These are phyloP conservation scores for Fusarium robinianum DNA, from an alignment of 2,329 filamentous ascomycete genomes.

Conservation along the genomic window DNA sequence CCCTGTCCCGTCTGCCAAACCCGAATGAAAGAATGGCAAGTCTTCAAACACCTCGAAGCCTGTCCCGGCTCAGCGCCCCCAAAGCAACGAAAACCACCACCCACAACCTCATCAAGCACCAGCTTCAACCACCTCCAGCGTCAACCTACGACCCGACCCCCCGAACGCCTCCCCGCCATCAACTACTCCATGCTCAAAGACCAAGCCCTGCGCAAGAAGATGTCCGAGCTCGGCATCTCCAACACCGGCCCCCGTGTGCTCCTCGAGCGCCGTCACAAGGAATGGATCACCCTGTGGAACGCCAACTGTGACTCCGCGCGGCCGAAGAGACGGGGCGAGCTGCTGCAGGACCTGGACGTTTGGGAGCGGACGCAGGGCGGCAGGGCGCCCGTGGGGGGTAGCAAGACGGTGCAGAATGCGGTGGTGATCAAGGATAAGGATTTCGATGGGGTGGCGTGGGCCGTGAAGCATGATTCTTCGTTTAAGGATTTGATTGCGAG, in stretches of 20 bases:
- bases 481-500: slow-evolving; percentile 81
- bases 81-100: slow-evolving; percentile 2
- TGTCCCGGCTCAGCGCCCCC: slow-evolving; percentile 50
- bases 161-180: slow-evolving; percentile 73
- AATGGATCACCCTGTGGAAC: slow-evolving; percentile 97
- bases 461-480: slow-evolving; percentile 69
- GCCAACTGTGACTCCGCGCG: slow-evolving; percentile 87
- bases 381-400: slow-evolving; percentile 50
- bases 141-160: slow-evolving; percentile 46
- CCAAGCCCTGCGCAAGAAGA: slow-evolving; percentile 74
- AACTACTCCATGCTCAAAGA: slow-evolving; percentile 92
- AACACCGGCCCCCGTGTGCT: slow-evolving; percentile 68
- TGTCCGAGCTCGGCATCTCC: slow-evolving; percentile 79
- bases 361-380: slow-evolving; percentile 88
- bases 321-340: slow-evolving; percentile 70
- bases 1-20: slow-evolving; percentile 80
- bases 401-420: slow-evolving; percentile 46
- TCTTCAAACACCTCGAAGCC: slow-evolving; percentile 80
- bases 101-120: slow-evolving; percentile 12
- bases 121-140: slow-evolving; percentile 30
- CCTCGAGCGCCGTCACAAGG: slow-evolving; percentile 79
- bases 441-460: slow-evolving; percentile 81
- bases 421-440: slow-evolving; percentile 77
- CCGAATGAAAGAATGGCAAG: slow-evolving; percentile 77
- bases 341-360: slow-evolving; percentile 77